A percentile compares a stretch with the other conserved stretches of the same genome.
Evolutionary conservation across 371 early-diverging fungal genomes (phyloP).

Genomic region (Mortierella sp.): DNA sequence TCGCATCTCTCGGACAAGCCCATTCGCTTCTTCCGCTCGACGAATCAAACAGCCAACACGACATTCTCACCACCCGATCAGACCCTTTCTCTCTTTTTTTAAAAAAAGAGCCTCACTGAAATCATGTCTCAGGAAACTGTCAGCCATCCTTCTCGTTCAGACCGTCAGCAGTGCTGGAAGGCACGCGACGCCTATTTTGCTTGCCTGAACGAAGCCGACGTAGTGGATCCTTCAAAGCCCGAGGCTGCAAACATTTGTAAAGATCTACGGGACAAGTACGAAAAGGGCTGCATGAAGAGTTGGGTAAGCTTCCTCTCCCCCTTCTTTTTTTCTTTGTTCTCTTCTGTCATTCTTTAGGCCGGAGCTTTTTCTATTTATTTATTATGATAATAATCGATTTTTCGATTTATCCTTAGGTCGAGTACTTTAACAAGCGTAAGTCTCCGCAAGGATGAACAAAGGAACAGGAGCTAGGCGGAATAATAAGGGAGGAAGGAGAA

Average conservation of each 20-base stretch:
- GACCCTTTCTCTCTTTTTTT: too few species aligned
- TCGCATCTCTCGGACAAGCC: too few species aligned
- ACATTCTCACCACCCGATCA: too few species aligned
- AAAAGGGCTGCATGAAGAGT: slow-evolving; percentile 52
- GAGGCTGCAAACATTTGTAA: slow-evolving; percentile 32
- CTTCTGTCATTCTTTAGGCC: neutral
- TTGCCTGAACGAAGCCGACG: slow-evolving; percentile 38
- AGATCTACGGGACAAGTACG: slow-evolving; percentile 42
- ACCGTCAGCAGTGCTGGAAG: slow-evolving; percentile 52
- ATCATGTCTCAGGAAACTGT: slow-evolving; percentile 29
- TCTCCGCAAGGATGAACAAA: neutral
- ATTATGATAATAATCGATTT: neutral
- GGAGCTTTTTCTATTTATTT: neutral
- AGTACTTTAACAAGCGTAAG: slow-evolving; percentile 51
- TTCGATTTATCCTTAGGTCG: slow-evolving; percentile 21
- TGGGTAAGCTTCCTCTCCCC: slow-evolving; percentile 24
- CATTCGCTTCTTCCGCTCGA: too few species aligned
- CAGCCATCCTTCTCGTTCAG: slow-evolving; percentile 42
- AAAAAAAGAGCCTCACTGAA: too few species aligned
- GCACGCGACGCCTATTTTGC: slow-evolving; percentile 44
- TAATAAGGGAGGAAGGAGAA: too few species aligned
- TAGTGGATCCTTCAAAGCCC: slow-evolving; percentile 38
- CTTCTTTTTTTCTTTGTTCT: neutral
- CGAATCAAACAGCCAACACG: too few species aligned
- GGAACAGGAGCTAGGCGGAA: too few species aligned